Evolutionary conservation across 2,329 filamentous ascomycete species (phyloP).

Genomic region (Epichloe gansuensis): DNA sequence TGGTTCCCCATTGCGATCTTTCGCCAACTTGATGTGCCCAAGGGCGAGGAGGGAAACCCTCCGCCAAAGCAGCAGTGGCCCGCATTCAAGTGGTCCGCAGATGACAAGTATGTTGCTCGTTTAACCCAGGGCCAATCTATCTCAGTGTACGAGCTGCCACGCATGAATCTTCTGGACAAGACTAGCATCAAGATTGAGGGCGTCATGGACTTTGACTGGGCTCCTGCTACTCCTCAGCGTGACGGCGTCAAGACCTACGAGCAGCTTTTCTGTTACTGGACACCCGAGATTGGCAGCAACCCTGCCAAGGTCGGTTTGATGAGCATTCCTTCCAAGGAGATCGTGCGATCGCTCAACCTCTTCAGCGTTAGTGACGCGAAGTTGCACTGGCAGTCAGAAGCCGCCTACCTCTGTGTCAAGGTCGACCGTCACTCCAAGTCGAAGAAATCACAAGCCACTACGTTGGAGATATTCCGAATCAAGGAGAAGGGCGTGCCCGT

Average conservation of each 20-base stretch:
- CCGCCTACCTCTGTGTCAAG: constrained; percentile 91
- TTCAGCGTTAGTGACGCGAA: constrained; percentile 98
- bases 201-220: constrained; percentile 97
- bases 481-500: constrained; percentile 96
- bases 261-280: constrained; percentile 97
- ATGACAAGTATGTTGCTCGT: constrained; percentile 93
- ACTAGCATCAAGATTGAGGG: constrained; percentile 92
- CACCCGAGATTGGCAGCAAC: constrained; percentile 93
- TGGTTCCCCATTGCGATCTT: constrained; percentile 80
- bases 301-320: constrained; percentile 94
- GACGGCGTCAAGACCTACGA: constrained; percentile 86
- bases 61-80: constrained; percentile 91
- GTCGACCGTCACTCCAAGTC: constrained; percentile 98
- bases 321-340: constrained; percentile 88
- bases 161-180: constrained; percentile 85
- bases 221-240: constrained; percentile 67
- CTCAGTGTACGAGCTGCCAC: constrained; percentile 78
- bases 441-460: constrained; percentile 95
- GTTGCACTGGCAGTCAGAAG: constrained; percentile 96
- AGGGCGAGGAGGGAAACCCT: constrained; percentile 46
- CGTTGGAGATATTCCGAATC: constrained; percentile 95
- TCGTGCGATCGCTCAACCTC: constrained; percentile 87
- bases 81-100: constrained; percentile 97
- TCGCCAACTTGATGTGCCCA: constrained; percentile 72
- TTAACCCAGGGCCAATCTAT: constrained; percentile 82